Evolutionary conservation across 176 grass and related monocot genomes (phyloP).

Genomic region (Secale cereale): DNA sequence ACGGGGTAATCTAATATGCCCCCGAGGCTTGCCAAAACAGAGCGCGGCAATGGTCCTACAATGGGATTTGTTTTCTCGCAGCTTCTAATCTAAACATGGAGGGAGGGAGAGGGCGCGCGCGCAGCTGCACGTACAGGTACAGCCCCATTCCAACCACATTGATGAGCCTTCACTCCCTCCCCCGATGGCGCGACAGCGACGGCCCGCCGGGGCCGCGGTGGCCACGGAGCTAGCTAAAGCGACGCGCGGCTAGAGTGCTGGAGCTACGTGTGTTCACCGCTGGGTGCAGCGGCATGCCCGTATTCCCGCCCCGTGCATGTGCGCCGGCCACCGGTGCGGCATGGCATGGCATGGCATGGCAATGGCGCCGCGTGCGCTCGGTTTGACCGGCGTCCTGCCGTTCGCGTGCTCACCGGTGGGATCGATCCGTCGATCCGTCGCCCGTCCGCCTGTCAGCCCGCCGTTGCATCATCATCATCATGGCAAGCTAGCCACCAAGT

Average conservation of each 20-base stretch:
- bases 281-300: too few relatives aligned
- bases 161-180: conserved; percentile 35
- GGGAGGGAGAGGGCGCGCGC: not conserved
- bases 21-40: not conserved
- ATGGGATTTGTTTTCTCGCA: not conserved
- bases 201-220: not conserved
- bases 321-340: too few relatives aligned
- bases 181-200: not conserved
- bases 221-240: not conserved
- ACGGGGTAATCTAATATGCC: not conserved
- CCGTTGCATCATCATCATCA: not conserved
- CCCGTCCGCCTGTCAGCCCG: not conserved
- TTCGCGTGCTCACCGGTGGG: not conserved
- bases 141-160: conserved; percentile 28
- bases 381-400: not conserved
- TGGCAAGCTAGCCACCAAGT: not conserved
- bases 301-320: not conserved
- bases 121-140: not conserved
- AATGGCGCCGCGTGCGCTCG: not conserved
- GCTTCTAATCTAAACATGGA: not conserved
- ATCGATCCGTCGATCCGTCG: not conserved
- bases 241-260: not conserved
- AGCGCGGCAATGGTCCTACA: not conserved
- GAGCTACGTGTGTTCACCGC: not conserved
- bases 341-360: too few relatives aligned